Base-by-base conservation (phyloP, 441 rosid species). In the Populus hybrid region DNA sequence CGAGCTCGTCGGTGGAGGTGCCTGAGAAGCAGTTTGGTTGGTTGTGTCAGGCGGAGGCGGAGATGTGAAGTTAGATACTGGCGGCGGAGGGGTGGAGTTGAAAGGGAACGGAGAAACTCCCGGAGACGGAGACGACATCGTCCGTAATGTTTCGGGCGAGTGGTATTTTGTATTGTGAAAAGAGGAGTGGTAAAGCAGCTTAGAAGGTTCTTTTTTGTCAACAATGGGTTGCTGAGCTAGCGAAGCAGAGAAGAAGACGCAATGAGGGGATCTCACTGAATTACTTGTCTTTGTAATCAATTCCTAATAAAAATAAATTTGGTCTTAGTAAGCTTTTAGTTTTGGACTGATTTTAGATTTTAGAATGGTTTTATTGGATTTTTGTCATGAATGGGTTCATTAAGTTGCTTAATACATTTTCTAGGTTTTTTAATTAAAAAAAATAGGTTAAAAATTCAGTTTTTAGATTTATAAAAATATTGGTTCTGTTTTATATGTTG, bases 71-170 rank as follows among this genome's bases (percentile, higher is more conserved):
- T 74, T 42, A 6, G 63, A 69, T 2, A 2, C 76, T 6, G 35
- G 77, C 9, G 10, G 84, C 11, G 78, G 63, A 7, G 85, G 67
- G 86, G 86, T 79, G 53, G 83, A 12, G 80, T 23, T 74, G 81
- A 78, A 11, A 46, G 42, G 3, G 72, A 42, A n/a, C 50, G 80
- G 66, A 63, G 75, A 38, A 10, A 28, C 32, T 24, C 5, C 69
- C 18, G 75, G 78, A 14, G 66, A 24, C 8, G 20, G 70, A 5
- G 77, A 72, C 64, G 82, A 67, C 79, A 80, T 70, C 46, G 20
- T 72, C 75, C 38, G 42, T 1, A 5, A 38, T 21, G 16, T 12
- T 53, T 36, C 72, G 57, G 64, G 75, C 63, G 6, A 24, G 57
- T 11, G 6, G 10, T 20, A 8, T 11, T 12, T 7, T 5, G 10